A percentile compares a stretch with the other conserved stretches of the same genome.
Conservation (phyloP, 306 rosid species). For the Dalbergia cochinchinensis region DNA sequence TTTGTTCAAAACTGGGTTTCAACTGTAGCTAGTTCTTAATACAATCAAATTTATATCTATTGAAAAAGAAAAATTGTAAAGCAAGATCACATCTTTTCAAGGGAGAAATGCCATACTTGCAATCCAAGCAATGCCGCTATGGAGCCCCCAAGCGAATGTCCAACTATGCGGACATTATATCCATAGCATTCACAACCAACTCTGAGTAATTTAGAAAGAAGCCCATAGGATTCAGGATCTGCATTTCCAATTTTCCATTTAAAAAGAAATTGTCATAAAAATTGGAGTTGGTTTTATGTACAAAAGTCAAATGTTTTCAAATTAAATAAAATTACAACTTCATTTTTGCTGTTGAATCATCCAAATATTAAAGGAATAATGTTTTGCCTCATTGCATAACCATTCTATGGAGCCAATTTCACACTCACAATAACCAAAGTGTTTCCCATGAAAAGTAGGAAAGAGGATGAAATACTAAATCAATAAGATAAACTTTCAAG, state of each 20-base stretch:
- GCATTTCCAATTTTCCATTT: conserved; percentile 62
- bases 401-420: conserved; percentile 20
- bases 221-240: conserved; percentile 71
- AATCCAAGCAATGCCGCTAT: conserved; percentile 86
- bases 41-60: conserved; percentile 39
- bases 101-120: conserved; percentile 67
- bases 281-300: conserved; percentile 17
- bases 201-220: conserved; percentile 86
- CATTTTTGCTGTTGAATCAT: conserved; percentile 15
- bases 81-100: conserved; percentile 25
- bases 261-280: conserved; percentile 38
- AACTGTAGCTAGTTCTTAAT: conserved; percentile 26
- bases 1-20: conserved; percentile 17
- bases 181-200: conserved; percentile 87
- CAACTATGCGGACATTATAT: conserved; percentile 79
- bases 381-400: conserved; percentile 11
- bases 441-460: conserved; percentile 19
- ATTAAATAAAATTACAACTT: conserved; percentile 33
- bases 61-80: conserved; percentile 21
- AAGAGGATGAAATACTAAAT: conserved; percentile 32
- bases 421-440: conserved; percentile 37
- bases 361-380: conserved; percentile 18
- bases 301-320: conserved; percentile 15
- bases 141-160: conserved; percentile 97
- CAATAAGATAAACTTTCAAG: conserved; percentile 13